Evolutionary conservation across 176 grass and related monocot genomes (phyloP).

Genomic region (Oryza australiensis): DNA sequence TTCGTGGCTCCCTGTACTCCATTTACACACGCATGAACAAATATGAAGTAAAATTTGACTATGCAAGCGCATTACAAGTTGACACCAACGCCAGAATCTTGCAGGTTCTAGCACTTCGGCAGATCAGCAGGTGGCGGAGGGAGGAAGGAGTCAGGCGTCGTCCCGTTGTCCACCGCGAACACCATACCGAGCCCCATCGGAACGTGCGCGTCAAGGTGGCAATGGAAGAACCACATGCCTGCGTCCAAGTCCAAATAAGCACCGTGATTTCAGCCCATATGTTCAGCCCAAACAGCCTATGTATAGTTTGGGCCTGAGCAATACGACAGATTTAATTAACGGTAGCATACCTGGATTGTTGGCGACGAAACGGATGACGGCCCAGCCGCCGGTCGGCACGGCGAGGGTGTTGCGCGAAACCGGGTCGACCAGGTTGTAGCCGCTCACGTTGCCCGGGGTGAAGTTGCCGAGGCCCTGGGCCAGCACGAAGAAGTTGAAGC

Average conservation of each 20-base stretch:
- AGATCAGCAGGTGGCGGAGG: constrained; percentile 57
- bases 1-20: neutral
- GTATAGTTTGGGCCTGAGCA: neutral
- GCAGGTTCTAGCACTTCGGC: constrained; percentile 22
- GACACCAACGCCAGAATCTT: neutral
- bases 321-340: neutral
- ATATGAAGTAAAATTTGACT: neutral
- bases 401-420: constrained; percentile 68
- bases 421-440: constrained; percentile 79
- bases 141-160: constrained; percentile 33
- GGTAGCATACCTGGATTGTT: constrained; percentile 62
- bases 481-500: constrained; percentile 86
- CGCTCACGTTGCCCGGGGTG: constrained; percentile 2
- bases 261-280: neutral
- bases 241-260: neutral
- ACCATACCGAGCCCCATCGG: constrained; percentile 62
- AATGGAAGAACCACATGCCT: constrained; percentile 84
- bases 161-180: constrained; percentile 68
- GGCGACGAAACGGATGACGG: constrained; percentile 69
- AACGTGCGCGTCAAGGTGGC: constrained; percentile 69
- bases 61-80: neutral
- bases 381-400: constrained; percentile 72
- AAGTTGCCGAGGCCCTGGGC: constrained; percentile 66
- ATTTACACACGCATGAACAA: constrained; percentile 18
- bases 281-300: neutral